Conservation (phyloP, 768 basidiomycete species). For the Termitomyces sp. region DNA sequence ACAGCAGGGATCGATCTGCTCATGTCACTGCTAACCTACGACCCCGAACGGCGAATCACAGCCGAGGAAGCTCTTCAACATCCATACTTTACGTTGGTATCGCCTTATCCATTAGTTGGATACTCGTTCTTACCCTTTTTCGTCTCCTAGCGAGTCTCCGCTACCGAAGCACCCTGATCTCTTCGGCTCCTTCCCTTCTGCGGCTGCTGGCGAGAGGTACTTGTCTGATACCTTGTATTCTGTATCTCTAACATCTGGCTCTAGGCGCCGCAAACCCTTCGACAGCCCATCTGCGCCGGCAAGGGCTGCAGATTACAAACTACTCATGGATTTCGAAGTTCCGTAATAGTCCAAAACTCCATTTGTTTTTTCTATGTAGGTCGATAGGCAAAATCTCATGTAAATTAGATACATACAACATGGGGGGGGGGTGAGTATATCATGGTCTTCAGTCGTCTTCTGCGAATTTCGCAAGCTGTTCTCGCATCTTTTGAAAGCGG, state of each 20-base stretch:
- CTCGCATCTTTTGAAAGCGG: slow-evolving; percentile 67
- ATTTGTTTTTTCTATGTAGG: background rate
- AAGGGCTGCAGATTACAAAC: slow-evolving; percentile 64
- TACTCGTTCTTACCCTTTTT: background rate
- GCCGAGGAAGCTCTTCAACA: slow-evolving; percentile 90
- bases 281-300: slow-evolving; percentile 77
- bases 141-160: slow-evolving; percentile 76
- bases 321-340: slow-evolving; percentile 59
- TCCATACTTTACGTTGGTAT: slow-evolving; percentile 80
- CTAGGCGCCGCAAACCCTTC: slow-evolving; percentile 70
- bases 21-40: slow-evolving; percentile 78
- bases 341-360: slow-evolving; percentile 14
- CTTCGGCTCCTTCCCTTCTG: slow-evolving; percentile 93
- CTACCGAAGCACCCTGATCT: slow-evolving; percentile 94
- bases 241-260: slow-evolving; percentile 5
- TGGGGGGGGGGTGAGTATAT: background rate
- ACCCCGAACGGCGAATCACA: slow-evolving; percentile 79
- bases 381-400: background rate
- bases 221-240: slow-evolving; percentile 19
- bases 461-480: slow-evolving; percentile 32
- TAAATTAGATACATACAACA: background rate
- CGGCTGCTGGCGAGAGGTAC: slow-evolving; percentile 94
- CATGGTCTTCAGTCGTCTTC: slow-evolving; percentile 15
- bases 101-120: background rate
- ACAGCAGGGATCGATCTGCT: slow-evolving; percentile 82